Percentiles rank a stretch among this genome's conserved stretches.
phyloP scores from a whole-genome alignment of 352 stramenopile species.

The Phytophthora litchii region DNA sequence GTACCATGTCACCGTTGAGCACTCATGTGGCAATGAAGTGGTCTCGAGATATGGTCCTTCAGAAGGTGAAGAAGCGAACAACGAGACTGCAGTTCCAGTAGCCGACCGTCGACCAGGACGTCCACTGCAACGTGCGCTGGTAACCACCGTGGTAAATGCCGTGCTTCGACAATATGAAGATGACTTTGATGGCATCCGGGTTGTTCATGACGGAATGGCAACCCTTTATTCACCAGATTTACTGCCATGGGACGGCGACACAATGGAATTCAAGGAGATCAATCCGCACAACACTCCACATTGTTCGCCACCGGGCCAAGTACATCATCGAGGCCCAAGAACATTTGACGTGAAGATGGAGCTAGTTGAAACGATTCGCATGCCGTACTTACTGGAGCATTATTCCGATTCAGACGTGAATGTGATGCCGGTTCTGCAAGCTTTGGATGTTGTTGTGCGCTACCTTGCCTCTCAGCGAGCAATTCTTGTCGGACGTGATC shows the following conservation, averaged over 20 bases:
- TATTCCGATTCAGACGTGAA: conserved; percentile 47
- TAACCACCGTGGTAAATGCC: conserved; percentile 47
- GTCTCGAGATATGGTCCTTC: conserved; percentile 39
- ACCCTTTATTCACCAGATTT: conserved; percentile 43
- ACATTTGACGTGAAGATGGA: conserved; percentile 66
- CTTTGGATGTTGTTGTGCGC: conserved; percentile 54
- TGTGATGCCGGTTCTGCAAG: conserved; percentile 52
- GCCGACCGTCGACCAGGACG: conserved; percentile 10
- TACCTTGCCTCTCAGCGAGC: conserved; percentile 45
- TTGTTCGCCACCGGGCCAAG: background rate
- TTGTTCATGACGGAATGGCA: conserved; percentile 52
- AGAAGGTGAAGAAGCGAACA: background rate
- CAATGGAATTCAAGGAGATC: background rate
- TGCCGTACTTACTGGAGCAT: conserved; percentile 41
- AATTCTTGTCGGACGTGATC: conserved; percentile 58
- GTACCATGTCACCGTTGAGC: conserved; percentile 54
- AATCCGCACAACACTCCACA: background rate
- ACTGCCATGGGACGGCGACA: conserved; percentile 26
- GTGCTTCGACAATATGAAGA: conserved; percentile 39
- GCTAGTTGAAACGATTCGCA: conserved; percentile 45
- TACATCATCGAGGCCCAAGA: conserved; percentile 17
- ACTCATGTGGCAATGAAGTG: conserved; percentile 1
- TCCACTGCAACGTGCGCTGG: conserved; percentile 34
- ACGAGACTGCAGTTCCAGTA: background rate
- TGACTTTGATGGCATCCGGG: conserved; percentile 44